Evolutionary conservation across 495 filamentous ascomycete species (phyloP).

Genomic region (Glutinoglossum americanum): DNA sequence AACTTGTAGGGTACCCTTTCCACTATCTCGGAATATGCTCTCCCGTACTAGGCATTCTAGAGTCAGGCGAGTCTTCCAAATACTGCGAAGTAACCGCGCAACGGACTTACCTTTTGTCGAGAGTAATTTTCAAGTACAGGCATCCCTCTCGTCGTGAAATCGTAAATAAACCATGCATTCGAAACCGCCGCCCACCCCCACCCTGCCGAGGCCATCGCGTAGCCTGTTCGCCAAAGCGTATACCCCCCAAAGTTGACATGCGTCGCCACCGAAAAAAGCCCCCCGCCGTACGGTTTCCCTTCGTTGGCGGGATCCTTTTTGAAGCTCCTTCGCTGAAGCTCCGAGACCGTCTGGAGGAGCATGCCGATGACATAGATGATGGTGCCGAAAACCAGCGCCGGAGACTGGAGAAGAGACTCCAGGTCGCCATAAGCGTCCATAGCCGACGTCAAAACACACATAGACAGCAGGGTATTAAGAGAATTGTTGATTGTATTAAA

Average conservation of each 20-base stretch:
- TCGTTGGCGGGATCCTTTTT: conserved; percentile 29
- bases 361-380: conserved; percentile 26
- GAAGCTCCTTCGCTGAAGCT: conserved; percentile 31
- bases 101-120: conserved; percentile 12
- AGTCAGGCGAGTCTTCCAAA: no score
- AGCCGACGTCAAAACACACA: conserved; percentile 20
- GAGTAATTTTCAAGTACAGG: conserved; percentile 30
- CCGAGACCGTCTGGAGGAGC: conserved; percentile 24
- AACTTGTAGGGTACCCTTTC: conserved; percentile 21
- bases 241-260: conserved; percentile 39
- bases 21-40: conserved; percentile 24
- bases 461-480: conserved; percentile 23
- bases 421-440: conserved; percentile 6
- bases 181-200: conserved; percentile 21
- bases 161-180: conserved; percentile 20
- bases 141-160: conserved; percentile 25
- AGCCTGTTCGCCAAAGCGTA: conserved; percentile 31
- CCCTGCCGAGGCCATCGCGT: conserved; percentile 26
- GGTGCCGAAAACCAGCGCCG: conserved; percentile 15
- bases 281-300: conserved; percentile 30
- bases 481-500: conserved; percentile 29
- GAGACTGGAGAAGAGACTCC: conserved; percentile 2
- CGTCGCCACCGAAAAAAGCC: conserved; percentile 29
- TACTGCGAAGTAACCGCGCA: no score
- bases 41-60: conserved; percentile 15